phyloP scores from a whole-genome alignment of 2,329 filamentous ascomycete genomes.

The Scedosporium boydii region DNA sequence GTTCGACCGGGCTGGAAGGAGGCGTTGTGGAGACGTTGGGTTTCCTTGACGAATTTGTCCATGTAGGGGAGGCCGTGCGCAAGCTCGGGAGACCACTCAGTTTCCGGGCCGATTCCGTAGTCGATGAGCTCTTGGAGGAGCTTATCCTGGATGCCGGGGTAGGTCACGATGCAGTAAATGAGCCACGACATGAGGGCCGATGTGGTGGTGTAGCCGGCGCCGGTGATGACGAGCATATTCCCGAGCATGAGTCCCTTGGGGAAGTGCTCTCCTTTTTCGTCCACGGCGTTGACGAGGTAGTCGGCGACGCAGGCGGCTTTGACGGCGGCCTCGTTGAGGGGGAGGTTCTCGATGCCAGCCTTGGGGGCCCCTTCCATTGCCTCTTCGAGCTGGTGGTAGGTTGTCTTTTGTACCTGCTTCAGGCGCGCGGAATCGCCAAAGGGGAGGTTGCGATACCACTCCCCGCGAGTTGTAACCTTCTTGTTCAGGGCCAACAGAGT shows the following conservation, averaged over 20 bases:
- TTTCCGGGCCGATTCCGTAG: conserved; percentile 31
- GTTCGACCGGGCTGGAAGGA: conserved; percentile 53
- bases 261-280: conserved; percentile 11
- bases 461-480: conserved; percentile 41
- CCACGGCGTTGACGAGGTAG: conserved; percentile 2
- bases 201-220: conserved; percentile 52
- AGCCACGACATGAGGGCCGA: conserved; percentile 49
- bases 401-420: conserved; percentile 19
- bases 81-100: conserved; percentile 34
- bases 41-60: conserved; percentile 52
- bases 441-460: conserved; percentile 46
- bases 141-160: conserved; percentile 45
- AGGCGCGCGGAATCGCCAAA: conserved; percentile 46
- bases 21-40: conserved; percentile 48
- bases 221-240: conserved; percentile 21
- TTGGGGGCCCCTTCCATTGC: conserved; percentile 27
- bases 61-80: conserved; percentile 39
- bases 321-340: neutral
- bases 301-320: conserved; percentile 2
- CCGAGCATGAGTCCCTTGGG: conserved; percentile 33
- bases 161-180: conserved; percentile 41
- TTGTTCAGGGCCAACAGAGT: conserved; percentile 47
- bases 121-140: conserved; percentile 50
- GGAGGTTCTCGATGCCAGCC: conserved; percentile 10
- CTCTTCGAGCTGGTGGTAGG: conserved; percentile 26